A percentile compares a stretch with the other conserved stretches of the same genome.
Evolutionary conservation across 2,329 filamentous ascomycete species (phyloP).

Genomic region (Aspergillus fumigatus): DNA sequence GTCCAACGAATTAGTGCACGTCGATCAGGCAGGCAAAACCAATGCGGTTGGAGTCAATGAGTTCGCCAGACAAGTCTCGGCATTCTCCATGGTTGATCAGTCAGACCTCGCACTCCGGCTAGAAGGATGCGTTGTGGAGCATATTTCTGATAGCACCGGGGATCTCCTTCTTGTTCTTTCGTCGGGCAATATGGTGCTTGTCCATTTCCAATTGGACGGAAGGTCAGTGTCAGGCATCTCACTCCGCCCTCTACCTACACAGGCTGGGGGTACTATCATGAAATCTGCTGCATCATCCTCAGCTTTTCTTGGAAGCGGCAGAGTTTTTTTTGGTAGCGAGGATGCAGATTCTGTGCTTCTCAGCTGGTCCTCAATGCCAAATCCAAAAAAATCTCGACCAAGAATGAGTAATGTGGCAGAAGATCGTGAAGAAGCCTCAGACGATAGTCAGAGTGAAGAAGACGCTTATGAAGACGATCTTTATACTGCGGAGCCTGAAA

Average conservation of each 20-base stretch:
- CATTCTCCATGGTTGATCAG: constrained; percentile 82
- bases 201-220: constrained; percentile 84
- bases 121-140: constrained; percentile 74
- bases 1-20: constrained; percentile 84
- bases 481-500: constrained; percentile 35
- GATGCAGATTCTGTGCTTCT: constrained; percentile 75
- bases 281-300: constrained; percentile 64
- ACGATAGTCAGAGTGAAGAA: constrained; percentile 54
- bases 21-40: constrained; percentile 91
- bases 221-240: constrained; percentile 82
- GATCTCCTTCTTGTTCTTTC: constrained; percentile 80
- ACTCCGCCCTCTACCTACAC: constrained; percentile 60
- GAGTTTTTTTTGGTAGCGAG: constrained; percentile 82
- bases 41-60: constrained; percentile 91
- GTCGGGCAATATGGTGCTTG: constrained; percentile 67
- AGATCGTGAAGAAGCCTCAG: constrained; percentile 52
- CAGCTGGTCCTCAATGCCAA: constrained; percentile 68
- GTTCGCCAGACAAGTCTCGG: constrained; percentile 76
- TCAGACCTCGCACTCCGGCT: constrained; percentile 73
- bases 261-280: constrained; percentile 61
- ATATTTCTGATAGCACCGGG: constrained; percentile 69
- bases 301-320: constrained; percentile 61
- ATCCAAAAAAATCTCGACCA: constrained; percentile 56
- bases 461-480: constrained; percentile 54
- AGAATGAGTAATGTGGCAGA: constrained; percentile 53